These are phyloP conservation scores for Monosporascus sp. DNA, from an alignment of 2,329 filamentous ascomycete species.

Conservation along the genomic window DNA sequence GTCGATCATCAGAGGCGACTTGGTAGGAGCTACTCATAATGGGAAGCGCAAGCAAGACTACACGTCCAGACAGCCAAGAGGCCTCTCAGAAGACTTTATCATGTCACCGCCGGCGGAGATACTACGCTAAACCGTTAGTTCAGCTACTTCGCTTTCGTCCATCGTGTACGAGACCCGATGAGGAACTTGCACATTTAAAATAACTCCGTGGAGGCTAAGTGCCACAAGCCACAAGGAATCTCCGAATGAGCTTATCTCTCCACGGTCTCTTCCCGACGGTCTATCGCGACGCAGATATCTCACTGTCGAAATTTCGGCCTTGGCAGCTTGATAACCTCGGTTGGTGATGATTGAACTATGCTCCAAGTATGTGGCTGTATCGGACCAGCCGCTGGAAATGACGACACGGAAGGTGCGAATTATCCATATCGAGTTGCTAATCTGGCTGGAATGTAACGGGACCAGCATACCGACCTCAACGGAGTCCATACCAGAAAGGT, in stretches of 20 bases:
- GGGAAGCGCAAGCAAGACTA: background rate
- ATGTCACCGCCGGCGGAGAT: conserved; percentile 5
- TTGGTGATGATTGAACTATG: background rate
- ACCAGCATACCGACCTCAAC: background rate
- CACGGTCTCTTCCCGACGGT: background rate
- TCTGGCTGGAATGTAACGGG: background rate
- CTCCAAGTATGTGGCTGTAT: background rate
- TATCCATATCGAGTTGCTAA: background rate
- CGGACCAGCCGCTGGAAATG: background rate
- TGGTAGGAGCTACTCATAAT: background rate
- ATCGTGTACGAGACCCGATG: conserved; percentile 2
- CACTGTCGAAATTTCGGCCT: background rate
- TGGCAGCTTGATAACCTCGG: background rate
- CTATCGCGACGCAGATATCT: background rate
- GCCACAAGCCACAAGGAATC: background rate
- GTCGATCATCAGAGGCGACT: background rate
- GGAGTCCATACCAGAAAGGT: background rate
- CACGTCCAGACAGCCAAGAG: conserved; percentile 1
- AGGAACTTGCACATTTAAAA: conserved; percentile 7
- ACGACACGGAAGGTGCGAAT: background rate
- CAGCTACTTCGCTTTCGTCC: conserved; percentile 6
- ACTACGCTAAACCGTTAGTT: conserved; percentile 4
- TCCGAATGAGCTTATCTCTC: background rate
- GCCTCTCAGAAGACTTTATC: conserved; percentile 2
- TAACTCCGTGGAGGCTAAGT: background rate